These are phyloP conservation scores for Priceomyces carsonii DNA, from an alignment of 805 yeast genomes.

Conservation along the genomic window DNA sequence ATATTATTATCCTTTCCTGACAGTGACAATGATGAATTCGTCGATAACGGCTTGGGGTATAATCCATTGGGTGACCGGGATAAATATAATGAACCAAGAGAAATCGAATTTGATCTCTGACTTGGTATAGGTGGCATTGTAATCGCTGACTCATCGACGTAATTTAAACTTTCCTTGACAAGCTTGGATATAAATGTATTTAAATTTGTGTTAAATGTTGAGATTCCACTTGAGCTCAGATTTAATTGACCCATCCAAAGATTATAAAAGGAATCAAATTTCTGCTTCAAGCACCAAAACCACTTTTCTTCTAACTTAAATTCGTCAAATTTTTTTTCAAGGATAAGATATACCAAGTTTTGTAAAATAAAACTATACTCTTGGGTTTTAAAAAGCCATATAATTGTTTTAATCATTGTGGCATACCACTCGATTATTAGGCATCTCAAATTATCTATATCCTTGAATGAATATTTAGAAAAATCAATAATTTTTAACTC, in stretches of 20 bases:
- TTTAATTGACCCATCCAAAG: conserved; percentile 23
- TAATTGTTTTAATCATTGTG: conserved; percentile 43
- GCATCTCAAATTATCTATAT: conserved; percentile 22
- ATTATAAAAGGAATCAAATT: conserved; percentile 23
- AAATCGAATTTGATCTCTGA: conserved; percentile 21
- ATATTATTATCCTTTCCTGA: conserved; percentile 2
- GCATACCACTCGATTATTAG: conserved; percentile 49
- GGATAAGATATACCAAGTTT: conserved; percentile 22
- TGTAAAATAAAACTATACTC: conserved; percentile 29
- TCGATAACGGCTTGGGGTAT: conserved; percentile 2
- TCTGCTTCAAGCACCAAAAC: conserved; percentile 24
- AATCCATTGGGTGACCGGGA: conserved; percentile 7
- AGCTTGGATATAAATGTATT: conserved; percentile 15
- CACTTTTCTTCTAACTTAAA: conserved; percentile 25
- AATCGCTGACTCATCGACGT: background rate
- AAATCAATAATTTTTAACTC: conserved; percentile 14
- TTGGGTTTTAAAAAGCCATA: conserved; percentile 14
- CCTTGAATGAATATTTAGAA: conserved; percentile 26
- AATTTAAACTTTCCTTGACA: conserved; percentile 4
- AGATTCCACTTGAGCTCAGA: conserved; percentile 2
- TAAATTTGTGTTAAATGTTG: conserved; percentile 13
- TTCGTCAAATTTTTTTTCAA: conserved; percentile 15
- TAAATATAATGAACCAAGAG: conserved; percentile 16
- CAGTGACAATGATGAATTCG: background rate
- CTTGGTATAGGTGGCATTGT: conserved; percentile 1